Conservation (phyloP, 768 basidiomycete genomes). For the Lactifluus hygrophoroides region DNA sequence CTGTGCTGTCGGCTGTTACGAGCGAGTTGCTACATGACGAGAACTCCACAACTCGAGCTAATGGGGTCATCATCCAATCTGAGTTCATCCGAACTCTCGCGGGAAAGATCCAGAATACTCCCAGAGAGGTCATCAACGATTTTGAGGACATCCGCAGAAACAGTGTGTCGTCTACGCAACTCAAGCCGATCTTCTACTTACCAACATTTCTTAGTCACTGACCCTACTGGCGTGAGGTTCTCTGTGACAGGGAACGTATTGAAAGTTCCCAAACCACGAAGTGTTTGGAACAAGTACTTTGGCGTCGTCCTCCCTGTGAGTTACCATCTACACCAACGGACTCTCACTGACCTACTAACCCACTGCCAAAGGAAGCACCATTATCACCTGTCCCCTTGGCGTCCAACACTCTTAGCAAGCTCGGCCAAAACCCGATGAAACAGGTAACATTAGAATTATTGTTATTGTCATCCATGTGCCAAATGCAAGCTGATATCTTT, state of each 20-base stretch:
- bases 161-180: constrained; percentile 38
- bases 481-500: background rate
- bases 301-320: constrained; percentile 45
- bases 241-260: constrained; percentile 87
- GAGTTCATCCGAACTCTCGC: constrained; percentile 74
- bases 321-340: constrained; percentile 14
- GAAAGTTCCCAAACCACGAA: constrained; percentile 57
- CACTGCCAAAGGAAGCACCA: constrained; percentile 35
- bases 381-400: constrained; percentile 62
- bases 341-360: background rate
- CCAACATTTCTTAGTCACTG: constrained; percentile 47
- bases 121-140: constrained; percentile 61
- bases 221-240: constrained; percentile 78
- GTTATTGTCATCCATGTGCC: background rate
- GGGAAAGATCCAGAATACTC: constrained; percentile 61
- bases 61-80: constrained; percentile 60
- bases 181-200: background rate
- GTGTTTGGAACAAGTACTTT: constrained; percentile 70
- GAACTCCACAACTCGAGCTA: constrained; percentile 58
- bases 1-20: constrained; percentile 67
- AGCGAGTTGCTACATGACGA: constrained; percentile 57
- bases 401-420: constrained; percentile 57
- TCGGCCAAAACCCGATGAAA: constrained; percentile 65
- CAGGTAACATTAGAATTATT: constrained; percentile 58
- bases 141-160: constrained; percentile 65